Evolutionary conservation across 2,329 filamentous ascomycete species (phyloP).

Genomic region (Clarireedia monteithiana): DNA sequence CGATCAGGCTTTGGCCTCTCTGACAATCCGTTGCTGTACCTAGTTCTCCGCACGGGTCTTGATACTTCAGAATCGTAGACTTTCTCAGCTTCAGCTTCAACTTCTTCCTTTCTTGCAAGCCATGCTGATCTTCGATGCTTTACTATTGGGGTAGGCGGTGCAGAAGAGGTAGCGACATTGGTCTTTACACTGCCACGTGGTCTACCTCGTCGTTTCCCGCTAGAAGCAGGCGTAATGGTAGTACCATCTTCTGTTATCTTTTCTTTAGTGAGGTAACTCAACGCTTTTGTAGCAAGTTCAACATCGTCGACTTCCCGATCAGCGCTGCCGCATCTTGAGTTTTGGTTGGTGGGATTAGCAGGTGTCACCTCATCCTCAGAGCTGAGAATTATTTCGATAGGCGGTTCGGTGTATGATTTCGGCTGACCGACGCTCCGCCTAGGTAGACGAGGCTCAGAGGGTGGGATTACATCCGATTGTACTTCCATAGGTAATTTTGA

Average conservation of each 20-base stretch:
- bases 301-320: slow-evolving; percentile 8
- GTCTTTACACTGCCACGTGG: slow-evolving; percentile 1
- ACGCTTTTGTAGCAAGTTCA: slow-evolving; percentile 20
- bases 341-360: not conserved
- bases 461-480: not conserved
- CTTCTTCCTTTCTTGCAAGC: slow-evolving; percentile 22
- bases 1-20: not conserved
- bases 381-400: slow-evolving; percentile 14
- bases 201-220: slow-evolving; percentile 12
- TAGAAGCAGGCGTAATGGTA: slow-evolving; percentile 7
- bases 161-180: not conserved
- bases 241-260: not conserved
- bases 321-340: not conserved
- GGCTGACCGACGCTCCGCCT: slow-evolving; percentile 16
- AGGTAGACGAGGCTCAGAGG: slow-evolving; percentile 15
- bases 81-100: slow-evolving; percentile 10
- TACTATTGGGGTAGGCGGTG: not conserved
- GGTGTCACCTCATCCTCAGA: not conserved
- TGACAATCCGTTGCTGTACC: not conserved
- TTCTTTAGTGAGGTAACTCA: slow-evolving; percentile 14
- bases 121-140: slow-evolving; percentile 22
- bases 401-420: slow-evolving; percentile 20
- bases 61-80: not conserved
- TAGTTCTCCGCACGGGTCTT: not conserved
- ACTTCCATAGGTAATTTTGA: not conserved